Evolutionary conservation across 352 stramenopile species (phyloP), one percentile per base, ranked within the genome.

Genomic region (Phytopythium aichiense): DNA sequence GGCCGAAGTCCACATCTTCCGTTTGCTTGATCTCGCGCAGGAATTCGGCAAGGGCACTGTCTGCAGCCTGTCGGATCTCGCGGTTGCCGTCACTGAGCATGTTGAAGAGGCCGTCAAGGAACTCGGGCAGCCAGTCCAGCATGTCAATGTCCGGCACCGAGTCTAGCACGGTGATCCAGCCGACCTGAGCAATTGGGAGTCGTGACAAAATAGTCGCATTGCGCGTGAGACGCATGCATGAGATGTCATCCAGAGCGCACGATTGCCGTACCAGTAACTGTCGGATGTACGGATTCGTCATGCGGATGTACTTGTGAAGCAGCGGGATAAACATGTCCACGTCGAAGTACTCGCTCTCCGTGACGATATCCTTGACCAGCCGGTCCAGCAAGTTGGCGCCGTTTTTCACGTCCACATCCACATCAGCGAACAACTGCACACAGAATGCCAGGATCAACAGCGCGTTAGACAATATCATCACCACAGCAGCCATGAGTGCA

Each of bases 331-430:
- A 99, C 70, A 98, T 96, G 60, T 99, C 97, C 23, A 99, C 96
- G 60, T 99, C 96, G 79, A 99, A 99, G 63, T 94, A 96, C 58
- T 98, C 89, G 38, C 91, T 98, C 72, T 99, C 97, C 0, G 97
- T 99, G 22, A 99, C 97, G 75, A 99, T 99, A 72, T 99, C 97
- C 72, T 99, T 99, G 18, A 99, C 85, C 11, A 99, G 75, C 30
- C 89, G 68, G 56, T 97, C 89, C 6, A 97, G 67, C 46, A 98
- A 68, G 66, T 96, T 94, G 3, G 88, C 89, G 31, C 86, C 87
- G 73, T 99, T 99, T 77, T 99, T 99, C 9, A 99, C 98, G 76
- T 99, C 97, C 5, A 99, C 92, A 68, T 99, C 97, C 7, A 99
- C 97, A 72, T 99, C 97, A 0, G 97, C 97, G 75, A 99, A 99